Conservation (phyloP, 306 rosid species). For the Medicago lupulina region DNA sequence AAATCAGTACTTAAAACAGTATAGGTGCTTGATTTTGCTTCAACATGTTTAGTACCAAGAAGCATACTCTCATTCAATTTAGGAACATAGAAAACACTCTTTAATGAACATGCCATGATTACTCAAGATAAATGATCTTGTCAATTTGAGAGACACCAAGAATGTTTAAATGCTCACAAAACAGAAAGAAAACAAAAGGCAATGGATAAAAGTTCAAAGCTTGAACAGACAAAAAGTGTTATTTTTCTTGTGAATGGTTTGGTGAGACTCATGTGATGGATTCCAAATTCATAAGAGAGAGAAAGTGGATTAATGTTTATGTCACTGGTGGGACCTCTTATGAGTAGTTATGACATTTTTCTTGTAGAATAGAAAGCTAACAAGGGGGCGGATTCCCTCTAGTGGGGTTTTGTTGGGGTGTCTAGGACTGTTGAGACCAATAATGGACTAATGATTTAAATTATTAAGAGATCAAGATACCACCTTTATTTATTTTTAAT, state of each 20-base stretch:
- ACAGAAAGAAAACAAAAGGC: conserved; percentile 1
- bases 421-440: no score
- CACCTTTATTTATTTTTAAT: no score
- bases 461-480: no score
- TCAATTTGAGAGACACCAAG: neutral
- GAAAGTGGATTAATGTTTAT: no score
- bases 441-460: no score
- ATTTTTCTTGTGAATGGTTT: conserved; percentile 27
- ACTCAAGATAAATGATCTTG: conserved; percentile 28
- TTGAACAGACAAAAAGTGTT: conserved; percentile 23
- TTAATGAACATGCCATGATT: conserved; percentile 54
- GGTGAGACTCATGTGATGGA: no score
- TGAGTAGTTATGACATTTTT: neutral
- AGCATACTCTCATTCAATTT: conserved; percentile 50
- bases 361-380: no score
- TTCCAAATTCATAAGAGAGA: no score
- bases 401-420: no score
- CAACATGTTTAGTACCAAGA: conserved; percentile 11
- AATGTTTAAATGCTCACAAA: conserved; percentile 22
- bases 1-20: conserved; percentile 49
- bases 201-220: conserved; percentile 34
- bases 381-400: neutral
- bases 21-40: conserved; percentile 40
- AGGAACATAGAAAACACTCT: conserved; percentile 48
- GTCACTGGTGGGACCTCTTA: neutral